Conservation (phyloP, 2,329 filamentous ascomycete genomes). For the Hypoxylon sp. region DNA sequence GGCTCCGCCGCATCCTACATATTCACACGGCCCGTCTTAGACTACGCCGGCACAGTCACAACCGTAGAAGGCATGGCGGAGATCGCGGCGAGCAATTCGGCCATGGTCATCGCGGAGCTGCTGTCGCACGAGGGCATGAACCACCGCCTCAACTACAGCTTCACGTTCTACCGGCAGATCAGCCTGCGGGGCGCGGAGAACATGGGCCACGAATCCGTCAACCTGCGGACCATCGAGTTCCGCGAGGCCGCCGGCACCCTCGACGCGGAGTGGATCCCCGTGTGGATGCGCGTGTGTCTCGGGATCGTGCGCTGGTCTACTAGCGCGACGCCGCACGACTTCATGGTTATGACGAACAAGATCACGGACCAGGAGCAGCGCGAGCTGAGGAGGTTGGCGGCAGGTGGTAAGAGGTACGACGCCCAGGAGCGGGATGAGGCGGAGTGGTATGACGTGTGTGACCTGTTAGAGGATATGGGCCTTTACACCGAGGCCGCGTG, state of each 20-base stretch:
- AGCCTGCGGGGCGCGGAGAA: background rate
- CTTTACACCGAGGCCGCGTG: constrained; percentile 53
- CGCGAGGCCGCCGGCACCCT: constrained; percentile 57
- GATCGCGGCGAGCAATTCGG: constrained; percentile 49
- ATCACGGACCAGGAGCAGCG: constrained; percentile 53
- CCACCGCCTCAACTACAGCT: constrained; percentile 48
- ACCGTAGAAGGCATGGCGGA: constrained; percentile 40
- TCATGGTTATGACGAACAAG: constrained; percentile 50
- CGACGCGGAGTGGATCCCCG: constrained; percentile 54
- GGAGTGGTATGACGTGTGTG: constrained; percentile 55
- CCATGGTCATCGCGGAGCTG: constrained; percentile 47
- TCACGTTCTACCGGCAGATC: constrained; percentile 37
- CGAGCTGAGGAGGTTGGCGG: constrained; percentile 36
- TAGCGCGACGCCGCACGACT: constrained; percentile 26
- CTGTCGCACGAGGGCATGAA: constrained; percentile 7
- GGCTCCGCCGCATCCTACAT: constrained; percentile 20
- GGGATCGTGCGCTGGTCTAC: constrained; percentile 49
- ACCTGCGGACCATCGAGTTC: constrained; percentile 54
- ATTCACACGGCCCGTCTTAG: background rate
- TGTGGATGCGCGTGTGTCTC: constrained; percentile 56
- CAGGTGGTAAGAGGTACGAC: constrained; percentile 11
- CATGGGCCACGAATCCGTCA: background rate
- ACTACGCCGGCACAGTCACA: background rate
- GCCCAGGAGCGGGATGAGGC: constrained; percentile 18
- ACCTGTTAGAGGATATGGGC: constrained; percentile 57